These are phyloP conservation scores for Dendryphion nanum DNA, from an alignment of 2,329 filamentous ascomycete species.

Conservation along the genomic window DNA sequence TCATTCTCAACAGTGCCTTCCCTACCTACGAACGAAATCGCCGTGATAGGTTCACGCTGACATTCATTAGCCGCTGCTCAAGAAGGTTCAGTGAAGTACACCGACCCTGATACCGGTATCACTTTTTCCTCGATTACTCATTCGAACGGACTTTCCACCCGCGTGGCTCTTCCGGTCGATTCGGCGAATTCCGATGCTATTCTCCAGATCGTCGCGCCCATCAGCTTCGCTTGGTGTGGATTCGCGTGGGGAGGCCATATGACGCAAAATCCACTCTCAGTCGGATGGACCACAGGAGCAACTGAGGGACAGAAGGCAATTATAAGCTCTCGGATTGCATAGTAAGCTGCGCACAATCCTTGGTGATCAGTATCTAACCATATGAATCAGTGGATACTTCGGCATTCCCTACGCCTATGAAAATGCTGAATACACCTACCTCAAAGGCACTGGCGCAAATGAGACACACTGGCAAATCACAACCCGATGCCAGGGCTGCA, in stretches of 20 bases:
- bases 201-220: conserved; percentile 14
- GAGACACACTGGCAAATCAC: conserved; percentile 16
- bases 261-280: conserved; percentile 16
- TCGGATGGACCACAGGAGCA: conserved; percentile 12
- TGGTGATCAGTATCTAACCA: conserved; percentile 38
- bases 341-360: conserved; percentile 7
- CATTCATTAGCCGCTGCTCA: too few relatives aligned
- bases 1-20: too few relatives aligned
- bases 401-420: conserved; percentile 70
- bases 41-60: too few relatives aligned
- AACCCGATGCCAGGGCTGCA: conserved; percentile 15
- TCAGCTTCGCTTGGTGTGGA: conserved; percentile 16
- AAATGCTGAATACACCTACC: conserved; percentile 13
- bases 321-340: conserved; percentile 14
- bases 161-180: conserved; percentile 13
- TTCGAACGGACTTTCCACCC: conserved; percentile 13
- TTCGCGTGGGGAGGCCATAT: conserved; percentile 20
- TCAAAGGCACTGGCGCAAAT: conserved; percentile 9
- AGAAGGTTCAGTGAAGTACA: conserved; percentile 8
- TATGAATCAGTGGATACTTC: conserved; percentile 89
- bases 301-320: conserved; percentile 9
- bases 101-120: conserved; percentile 11
- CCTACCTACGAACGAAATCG: too few relatives aligned
- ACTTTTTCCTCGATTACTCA: conserved; percentile 16
- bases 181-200: conserved; percentile 13